These are phyloP conservation scores for Pelargonium citronellum DNA, from an alignment of 441 rosid species.

Conservation along the genomic window DNA sequence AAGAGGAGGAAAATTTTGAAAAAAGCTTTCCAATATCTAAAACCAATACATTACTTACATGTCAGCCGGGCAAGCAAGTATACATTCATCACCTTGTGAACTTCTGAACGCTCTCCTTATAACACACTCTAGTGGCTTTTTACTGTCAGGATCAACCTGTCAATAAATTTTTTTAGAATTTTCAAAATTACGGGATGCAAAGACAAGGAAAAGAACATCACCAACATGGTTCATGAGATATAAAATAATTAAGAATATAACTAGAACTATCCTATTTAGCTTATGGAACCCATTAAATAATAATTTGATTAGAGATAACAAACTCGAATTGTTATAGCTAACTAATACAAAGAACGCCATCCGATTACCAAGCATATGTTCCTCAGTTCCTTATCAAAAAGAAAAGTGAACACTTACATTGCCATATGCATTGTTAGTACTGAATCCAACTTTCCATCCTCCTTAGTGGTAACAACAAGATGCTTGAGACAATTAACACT, in stretches of 20 bases:
- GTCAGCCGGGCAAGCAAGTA: conserved; percentile 90
- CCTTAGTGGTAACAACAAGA: not conserved
- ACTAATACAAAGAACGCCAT: not conserved
- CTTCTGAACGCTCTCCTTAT: conserved; percentile 81
- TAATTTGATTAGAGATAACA: not conserved
- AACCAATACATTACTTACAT: conserved; percentile 47
- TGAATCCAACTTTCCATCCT: no score
- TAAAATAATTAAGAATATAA: not conserved
- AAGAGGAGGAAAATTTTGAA: not conserved
- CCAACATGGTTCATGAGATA: not conserved
- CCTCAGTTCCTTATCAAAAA: no score
- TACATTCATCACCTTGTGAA: conserved; percentile 71
- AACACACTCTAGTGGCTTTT: conserved; percentile 70
- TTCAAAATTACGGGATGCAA: conserved; percentile 4
- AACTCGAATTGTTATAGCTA: not conserved
- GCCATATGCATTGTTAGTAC: no score
- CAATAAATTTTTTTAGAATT: conserved; percentile 22
- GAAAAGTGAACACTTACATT: no score
- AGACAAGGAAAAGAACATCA: not conserved
- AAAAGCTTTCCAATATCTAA: not conserved
- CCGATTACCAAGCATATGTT: no score
- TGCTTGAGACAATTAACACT: no score
- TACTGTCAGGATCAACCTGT: conserved; percentile 75
- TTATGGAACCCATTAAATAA: no score
- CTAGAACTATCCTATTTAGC: not conserved